Evolutionary conservation across 2,329 filamentous ascomycete species (phyloP), one percentile per base, ranked within the genome.

Genomic region (Colletotrichum graminicola): DNA sequence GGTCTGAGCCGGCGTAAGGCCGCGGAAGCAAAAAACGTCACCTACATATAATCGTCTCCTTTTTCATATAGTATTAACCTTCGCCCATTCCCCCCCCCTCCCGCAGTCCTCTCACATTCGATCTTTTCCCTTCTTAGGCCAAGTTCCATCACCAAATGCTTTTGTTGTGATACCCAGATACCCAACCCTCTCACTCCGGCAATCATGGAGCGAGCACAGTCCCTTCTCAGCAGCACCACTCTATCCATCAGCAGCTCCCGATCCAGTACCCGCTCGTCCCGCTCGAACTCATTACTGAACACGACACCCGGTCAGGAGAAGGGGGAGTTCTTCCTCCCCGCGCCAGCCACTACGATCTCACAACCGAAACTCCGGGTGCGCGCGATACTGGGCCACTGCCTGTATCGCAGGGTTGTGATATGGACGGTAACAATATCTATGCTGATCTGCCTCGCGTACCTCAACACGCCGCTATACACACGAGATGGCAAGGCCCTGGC

Each of bases 391-490:
- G 80, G 86, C 18, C 84, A 87, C 75, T 87, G 84, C 74, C 79
- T 88, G 45, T 88, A 88, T 75, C 83, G 86, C 51, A 82, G 87
- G 66, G 81, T 89, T 26, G 77, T 88, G 54, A 78, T 87, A 76
- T 89, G 87, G 87, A 80, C 80, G 7, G 71, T 84, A n/a, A 78
- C 82, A 18, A 76, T 83, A 61, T 77, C 84, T 59, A 72, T 81
- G 45, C 76, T 89, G 26, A 75, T 86, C 12, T 80, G 79, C 5
- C 54, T 87, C 47, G 75, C 81, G 2, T 74, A 87, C 6, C 82
- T 83, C 72, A 82, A 79, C 71, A 79, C 77, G 16, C 74, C 74
- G 4, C 61, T 74, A 14, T 75, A 71, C 39, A 74, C 74, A 11
- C 69, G 69, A 7, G 75, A 75, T 23, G 74, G 74, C 21, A 73